Percentiles rank a stretch among this genome's conserved stretches.
phyloP scores from a whole-genome alignment of 2,329 filamentous ascomycete species.

The Grosmannia serpens region DNA sequence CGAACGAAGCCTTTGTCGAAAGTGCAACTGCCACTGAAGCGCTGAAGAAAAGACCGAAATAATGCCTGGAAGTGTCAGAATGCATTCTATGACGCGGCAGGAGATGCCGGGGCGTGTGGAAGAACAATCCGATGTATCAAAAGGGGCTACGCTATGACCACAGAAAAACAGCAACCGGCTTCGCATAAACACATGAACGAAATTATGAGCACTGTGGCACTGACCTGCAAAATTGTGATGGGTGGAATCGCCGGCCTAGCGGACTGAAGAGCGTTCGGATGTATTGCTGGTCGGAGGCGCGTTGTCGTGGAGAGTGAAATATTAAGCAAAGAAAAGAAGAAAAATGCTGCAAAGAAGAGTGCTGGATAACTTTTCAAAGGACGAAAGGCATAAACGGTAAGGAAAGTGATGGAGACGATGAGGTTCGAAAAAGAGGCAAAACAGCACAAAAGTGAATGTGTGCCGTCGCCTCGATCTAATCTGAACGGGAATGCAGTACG shows the following conservation, averaged over 20 bases:
- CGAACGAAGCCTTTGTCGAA: neutral
- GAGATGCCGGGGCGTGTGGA: too few species aligned
- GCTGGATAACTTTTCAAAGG: neutral
- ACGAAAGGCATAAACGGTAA: neutral
- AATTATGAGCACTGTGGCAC: neutral
- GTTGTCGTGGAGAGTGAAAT: neutral
- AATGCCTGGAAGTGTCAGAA: too few species aligned
- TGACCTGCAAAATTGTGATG: neutral
- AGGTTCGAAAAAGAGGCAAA: constrained; percentile 7
- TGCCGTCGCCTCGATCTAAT: constrained; percentile 15
- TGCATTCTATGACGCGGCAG: too few species aligned
- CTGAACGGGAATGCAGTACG: neutral
- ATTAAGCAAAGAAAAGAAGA: neutral
- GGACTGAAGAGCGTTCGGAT: neutral
- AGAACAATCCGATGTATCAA: too few species aligned
- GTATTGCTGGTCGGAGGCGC: neutral
- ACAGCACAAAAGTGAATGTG: constrained; percentile 29
- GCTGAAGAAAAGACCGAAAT: neutral
- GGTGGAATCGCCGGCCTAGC: neutral
- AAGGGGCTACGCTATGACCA: too few species aligned
- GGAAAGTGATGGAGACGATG: constrained; percentile 2
- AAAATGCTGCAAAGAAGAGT: neutral
- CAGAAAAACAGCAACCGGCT: too few species aligned
- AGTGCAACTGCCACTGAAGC: neutral
- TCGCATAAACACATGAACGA: neutral